phyloP scores from a whole-genome alignment of 768 basidiomycete genomes.

The Gymnopilus junonius region DNA sequence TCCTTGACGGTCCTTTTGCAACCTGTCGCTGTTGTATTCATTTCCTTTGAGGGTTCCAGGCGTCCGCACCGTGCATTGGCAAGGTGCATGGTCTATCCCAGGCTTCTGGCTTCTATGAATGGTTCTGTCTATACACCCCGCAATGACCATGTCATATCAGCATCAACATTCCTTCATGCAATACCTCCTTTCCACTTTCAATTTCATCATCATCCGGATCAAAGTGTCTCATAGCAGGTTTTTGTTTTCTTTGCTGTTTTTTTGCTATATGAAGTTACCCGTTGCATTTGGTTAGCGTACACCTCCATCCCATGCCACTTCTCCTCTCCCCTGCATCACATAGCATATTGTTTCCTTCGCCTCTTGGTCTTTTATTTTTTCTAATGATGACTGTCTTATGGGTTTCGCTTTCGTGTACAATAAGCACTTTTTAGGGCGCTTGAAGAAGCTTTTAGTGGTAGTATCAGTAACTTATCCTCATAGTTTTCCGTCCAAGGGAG shows the following conservation, averaged over 20 bases:
- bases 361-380: background rate
- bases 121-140: background rate
- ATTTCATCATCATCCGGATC: background rate
- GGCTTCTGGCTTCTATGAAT: background rate
- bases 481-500: background rate
- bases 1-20: background rate
- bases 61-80: background rate
- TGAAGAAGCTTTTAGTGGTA: background rate
- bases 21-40: background rate
- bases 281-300: background rate
- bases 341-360: background rate
- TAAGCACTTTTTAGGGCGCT: constrained; percentile 3
- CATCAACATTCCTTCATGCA: background rate
- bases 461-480: background rate
- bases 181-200: background rate
- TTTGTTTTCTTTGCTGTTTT: background rate
- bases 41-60: background rate
- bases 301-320: background rate
- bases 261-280: background rate
- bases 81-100: background rate
- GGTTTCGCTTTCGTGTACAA: background rate
- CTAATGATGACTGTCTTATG: background rate
- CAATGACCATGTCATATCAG: too few relatives aligned
- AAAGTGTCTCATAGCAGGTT: background rate
- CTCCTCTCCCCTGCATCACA: background rate